Conservation (phyloP, 305 asterid species). For the Solanum chacoense region DNA sequence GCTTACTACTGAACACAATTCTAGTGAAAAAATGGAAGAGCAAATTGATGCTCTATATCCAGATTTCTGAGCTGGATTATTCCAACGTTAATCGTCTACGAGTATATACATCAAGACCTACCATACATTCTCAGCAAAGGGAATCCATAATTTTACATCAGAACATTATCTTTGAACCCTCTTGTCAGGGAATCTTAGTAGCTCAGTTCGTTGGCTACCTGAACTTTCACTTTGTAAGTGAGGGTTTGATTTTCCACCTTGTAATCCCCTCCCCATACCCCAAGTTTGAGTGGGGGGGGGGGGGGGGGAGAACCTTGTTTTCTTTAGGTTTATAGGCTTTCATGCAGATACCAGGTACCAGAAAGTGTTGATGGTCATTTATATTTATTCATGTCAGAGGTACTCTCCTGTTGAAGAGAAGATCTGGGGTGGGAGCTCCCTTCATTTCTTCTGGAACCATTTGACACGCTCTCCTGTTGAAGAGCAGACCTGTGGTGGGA, state of each 20-base stretch:
- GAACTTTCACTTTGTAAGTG: not conserved
- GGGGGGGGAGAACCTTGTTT: not conserved
- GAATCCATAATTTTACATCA: not conserved
- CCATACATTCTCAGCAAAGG: not conserved
- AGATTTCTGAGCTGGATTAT: not conserved
- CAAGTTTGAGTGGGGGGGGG: not conserved
- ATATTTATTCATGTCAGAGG: slow-evolving; percentile 9
- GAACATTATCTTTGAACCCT: not conserved
- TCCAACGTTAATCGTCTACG: not conserved
- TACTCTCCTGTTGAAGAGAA: not conserved
- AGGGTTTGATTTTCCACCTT: not conserved
- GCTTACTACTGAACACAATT: not conserved
- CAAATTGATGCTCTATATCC: not conserved
- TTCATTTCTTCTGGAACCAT: not conserved
- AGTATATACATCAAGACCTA: slow-evolving; percentile 27
- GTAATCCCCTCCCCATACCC: not conserved
- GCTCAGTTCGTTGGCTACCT: not conserved
- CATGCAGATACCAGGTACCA: slow-evolving; percentile 6
- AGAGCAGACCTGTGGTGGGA: not conserved
- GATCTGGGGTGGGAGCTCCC: slow-evolving; percentile 1
- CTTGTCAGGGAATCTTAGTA: not conserved
- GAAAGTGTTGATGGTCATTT: slow-evolving; percentile 14
- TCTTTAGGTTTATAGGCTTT: not conserved
- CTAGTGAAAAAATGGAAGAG: not conserved
- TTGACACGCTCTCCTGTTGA: not conserved